Base-by-base conservation (phyloP, 1,284 basidiomycete species). In the Leucocoprinus gongylophorus region DNA sequence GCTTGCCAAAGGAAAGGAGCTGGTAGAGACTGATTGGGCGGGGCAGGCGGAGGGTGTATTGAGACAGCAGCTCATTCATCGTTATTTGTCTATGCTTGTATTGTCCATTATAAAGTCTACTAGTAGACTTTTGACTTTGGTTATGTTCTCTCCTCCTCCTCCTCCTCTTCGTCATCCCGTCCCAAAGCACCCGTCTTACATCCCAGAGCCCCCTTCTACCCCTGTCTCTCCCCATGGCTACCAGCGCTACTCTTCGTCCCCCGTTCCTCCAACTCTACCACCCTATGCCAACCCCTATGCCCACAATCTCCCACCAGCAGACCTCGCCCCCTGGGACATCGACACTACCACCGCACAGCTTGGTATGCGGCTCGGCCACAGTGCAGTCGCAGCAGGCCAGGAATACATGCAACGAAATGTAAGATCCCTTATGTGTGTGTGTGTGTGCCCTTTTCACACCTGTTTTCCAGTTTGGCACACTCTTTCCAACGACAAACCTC, bases 341-440 rank as follows among this genome's bases (percentile, higher is more conserved):
- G 89, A 97, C 66, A 91, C 94, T 64, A 85, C 92, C 3, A 98
- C 97, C 2, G 89, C 95, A 0, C 91, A 97, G 68, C 88, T 99
- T 70, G 93, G 95, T 29, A 89, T 99, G 78, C 95, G 98, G 68
- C 84, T 99, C 42, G 94, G 95, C 5, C 85, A 87, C 59, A 93
- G 83, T 59, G 94, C 95, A 0, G 89, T 97, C 1, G 83, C 85
- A 12, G 95, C 93, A 0, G 95, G 95, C 0, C 93, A 95, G 64
- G 91, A 95, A 54, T 99, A 99, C 59, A 85, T 99, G 35, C 90
- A 95, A 69, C 89, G 88, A 70, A 97, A 98, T 67, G 90, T 94
- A 59, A 57, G 85, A 74, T 17, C 17, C 20, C n/a, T n/a, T n/a
- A n/a, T n/a, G n/a, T n/a, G n/a, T n/a, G n/a, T n/a, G 51, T 40